Base-by-base conservation (phyloP, 106 monocot species). In the Chionographis japonica region DNA sequence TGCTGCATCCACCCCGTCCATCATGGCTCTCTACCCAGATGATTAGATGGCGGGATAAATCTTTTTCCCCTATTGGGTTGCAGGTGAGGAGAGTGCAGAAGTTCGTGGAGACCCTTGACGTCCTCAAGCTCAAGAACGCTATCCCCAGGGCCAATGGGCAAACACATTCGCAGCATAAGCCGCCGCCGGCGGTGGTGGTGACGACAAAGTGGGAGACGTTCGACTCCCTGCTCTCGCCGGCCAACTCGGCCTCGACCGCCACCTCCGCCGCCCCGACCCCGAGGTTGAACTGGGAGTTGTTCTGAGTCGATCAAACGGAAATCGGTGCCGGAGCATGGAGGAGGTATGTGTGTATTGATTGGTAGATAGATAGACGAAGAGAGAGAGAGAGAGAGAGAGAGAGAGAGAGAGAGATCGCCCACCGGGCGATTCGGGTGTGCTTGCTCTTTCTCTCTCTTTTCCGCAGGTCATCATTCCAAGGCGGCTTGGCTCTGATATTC, bases 11-110 rank as follows among this genome's bases (percentile, higher is more conserved):
- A 27, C 27, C 27, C 27, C 27, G 27, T 27, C 27, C 1, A 27
- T 27, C 27, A 27, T 27, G 27, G 27, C 27, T 27, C 27, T 27
- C 27, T 27, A 27, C 27, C 27, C 27, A 27, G 27, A 27, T 27
- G 27, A 27, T 27, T 27, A 27, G 1, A 27, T 27, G 27, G 27
- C 27, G 27, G 27, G 27, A 27, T 27, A 27, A 27, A 27, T 27
- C 27, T 27, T 27, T 27, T 27, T 27, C 27, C 27, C 27, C 27
- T 27, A 27, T 27, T 27, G 27, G 27, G 27, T 40, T 36, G 58
- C 73, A 94, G 94, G 85, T 86, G 39, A 79, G 60, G 68, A 77
- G 89, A 76, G 86, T 95, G 41, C 92, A 95, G 74, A 89, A 89
- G 70, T 89, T 84, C 17, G 86, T 95, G 8, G 95, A 92, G 71